A percentile compares a stretch with the other conserved stretches of the same genome.
Conservation (phyloP, 495 filamentous ascomycete genomes). For the Amphirosellinia nigrospora region DNA sequence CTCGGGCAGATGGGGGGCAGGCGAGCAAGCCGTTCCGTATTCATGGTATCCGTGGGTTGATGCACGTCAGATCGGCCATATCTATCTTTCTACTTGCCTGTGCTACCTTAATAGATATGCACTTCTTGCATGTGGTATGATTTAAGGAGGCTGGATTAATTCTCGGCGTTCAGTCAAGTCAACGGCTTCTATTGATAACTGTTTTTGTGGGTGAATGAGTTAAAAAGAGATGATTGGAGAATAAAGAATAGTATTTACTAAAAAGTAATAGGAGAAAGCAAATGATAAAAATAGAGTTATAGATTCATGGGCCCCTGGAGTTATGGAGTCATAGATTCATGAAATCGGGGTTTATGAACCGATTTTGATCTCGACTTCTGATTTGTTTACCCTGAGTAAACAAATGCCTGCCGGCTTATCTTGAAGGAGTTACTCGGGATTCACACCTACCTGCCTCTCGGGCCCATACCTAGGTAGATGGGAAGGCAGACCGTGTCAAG, state of each 20-base stretch:
- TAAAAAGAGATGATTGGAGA: background rate
- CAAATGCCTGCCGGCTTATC: background rate
- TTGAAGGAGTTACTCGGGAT: background rate
- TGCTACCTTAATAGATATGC: conserved; percentile 12
- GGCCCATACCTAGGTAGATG: conserved; percentile 10
- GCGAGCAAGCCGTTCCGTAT: background rate
- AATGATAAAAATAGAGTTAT: background rate
- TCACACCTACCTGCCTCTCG: conserved; percentile 3
- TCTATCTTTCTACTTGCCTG: conserved; percentile 1
- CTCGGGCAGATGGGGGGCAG: background rate
- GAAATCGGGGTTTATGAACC: background rate
- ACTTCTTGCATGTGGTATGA: conserved; percentile 1
- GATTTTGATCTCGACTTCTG: background rate
- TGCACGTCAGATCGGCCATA: conserved; percentile 19
- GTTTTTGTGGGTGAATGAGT: background rate
- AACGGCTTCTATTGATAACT: conserved; percentile 7
- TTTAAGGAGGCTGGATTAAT: conserved; percentile 9
- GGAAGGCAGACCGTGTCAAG: background rate
- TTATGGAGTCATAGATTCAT: background rate
- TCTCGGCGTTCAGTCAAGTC: background rate
- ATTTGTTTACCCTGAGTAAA: background rate
- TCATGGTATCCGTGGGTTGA: background rate
- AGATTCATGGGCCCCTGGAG: too few species aligned
- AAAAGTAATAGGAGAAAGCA: background rate
- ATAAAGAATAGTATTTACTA: background rate